These are phyloP conservation scores for Rhododendron simsii DNA, from an alignment of 148 eudicot species.

Conservation along the genomic window DNA sequence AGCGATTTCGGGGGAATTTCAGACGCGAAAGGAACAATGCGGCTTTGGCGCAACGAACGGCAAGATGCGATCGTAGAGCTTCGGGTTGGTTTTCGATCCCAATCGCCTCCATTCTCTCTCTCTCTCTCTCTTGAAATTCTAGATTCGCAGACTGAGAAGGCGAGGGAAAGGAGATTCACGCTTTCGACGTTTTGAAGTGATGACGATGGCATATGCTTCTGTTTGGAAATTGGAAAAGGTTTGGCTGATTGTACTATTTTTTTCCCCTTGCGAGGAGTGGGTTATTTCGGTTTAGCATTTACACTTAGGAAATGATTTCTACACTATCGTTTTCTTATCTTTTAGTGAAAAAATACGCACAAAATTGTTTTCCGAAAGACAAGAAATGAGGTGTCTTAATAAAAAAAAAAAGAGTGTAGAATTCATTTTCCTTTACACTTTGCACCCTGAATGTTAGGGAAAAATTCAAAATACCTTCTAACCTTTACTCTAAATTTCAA, in stretches of 20 bases:
- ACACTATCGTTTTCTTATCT: too few relatives aligned
- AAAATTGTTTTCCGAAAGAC: too few relatives aligned
- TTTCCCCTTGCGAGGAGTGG: neutral
- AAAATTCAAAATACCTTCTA: too few relatives aligned
- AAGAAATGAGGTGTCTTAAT: too few relatives aligned
- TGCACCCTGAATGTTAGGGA: too few relatives aligned
- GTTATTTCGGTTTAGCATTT: too few relatives aligned
- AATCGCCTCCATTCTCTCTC: constrained; percentile 8
- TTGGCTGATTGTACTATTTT: too few relatives aligned
- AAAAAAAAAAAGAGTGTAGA: too few relatives aligned
- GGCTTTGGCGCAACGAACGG: constrained; percentile 31
- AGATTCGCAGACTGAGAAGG: neutral
- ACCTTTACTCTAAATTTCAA: too few relatives aligned
- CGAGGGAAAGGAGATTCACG: constrained; percentile 5
- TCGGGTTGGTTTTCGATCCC: neutral
- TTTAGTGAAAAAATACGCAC: too few relatives aligned
- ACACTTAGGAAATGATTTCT: too few relatives aligned
- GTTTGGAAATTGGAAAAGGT: neutral
- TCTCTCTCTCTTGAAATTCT: constrained; percentile 5
- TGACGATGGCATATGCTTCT: neutral
- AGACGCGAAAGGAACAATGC: constrained; percentile 25
- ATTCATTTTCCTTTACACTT: too few relatives aligned
- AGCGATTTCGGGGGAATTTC: neutral
- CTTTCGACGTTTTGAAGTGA: neutral
- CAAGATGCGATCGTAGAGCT: constrained; percentile 11